These are phyloP conservation scores for Sisymbrium irio DNA, from an alignment of 345 rosid species.

Conservation along the genomic window DNA sequence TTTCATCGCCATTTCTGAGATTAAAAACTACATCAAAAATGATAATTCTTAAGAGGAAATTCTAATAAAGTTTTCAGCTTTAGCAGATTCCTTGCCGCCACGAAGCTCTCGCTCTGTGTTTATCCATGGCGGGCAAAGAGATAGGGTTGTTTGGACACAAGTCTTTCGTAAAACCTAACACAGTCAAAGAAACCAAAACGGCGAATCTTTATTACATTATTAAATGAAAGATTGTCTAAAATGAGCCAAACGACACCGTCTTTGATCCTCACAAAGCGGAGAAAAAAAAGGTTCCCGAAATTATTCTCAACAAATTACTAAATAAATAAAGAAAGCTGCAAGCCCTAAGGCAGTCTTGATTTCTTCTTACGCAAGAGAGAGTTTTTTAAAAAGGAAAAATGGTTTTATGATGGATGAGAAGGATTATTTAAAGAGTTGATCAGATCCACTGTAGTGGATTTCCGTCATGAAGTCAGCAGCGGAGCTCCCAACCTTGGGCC, in stretches of 20 bases:
- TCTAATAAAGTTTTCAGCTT: not conserved
- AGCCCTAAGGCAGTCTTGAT: not conserved
- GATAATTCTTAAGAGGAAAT: not conserved
- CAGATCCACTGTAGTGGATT: constrained; percentile 39
- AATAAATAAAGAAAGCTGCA: not conserved
- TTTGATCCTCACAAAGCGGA: not conserved
- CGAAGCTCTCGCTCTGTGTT: constrained; percentile 11
- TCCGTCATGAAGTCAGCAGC: constrained; percentile 51
- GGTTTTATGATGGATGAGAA: not conserved
- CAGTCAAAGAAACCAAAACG: not conserved
- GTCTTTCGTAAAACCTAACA: not conserved
- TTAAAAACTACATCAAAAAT: not conserved
- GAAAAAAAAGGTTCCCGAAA: not conserved
- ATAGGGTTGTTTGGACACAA: constrained; percentile 22
- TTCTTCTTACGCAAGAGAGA: constrained; percentile 11
- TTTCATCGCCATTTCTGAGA: constrained; percentile 50
- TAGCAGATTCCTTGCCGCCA: constrained; percentile 1
- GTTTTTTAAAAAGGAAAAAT: not conserved
- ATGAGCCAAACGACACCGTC: not conserved
- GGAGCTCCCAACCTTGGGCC: constrained; percentile 41
- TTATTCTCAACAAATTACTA: not conserved
- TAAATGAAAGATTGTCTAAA: not conserved
- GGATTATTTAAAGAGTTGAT: not conserved
- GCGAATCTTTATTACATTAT: not conserved
- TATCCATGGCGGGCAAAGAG: constrained; percentile 32